These are phyloP conservation scores for Phytophthora foliorum DNA, from an alignment of 352 stramenopile species.

Conservation along the genomic window DNA sequence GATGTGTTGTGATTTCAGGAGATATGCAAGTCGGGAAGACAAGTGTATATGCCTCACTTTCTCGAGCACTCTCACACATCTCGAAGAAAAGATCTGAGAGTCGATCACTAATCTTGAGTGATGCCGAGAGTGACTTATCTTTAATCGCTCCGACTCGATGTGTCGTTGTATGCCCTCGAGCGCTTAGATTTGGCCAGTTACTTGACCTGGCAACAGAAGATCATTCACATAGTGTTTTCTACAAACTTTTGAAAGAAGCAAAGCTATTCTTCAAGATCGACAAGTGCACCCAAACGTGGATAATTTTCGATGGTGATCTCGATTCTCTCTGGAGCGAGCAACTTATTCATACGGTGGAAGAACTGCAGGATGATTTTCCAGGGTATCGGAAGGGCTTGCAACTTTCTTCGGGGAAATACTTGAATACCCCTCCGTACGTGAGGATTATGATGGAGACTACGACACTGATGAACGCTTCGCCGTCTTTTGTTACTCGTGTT, in stretches of 20 bases:
- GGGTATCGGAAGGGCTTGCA: conserved; percentile 40
- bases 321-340: conserved; percentile 55
- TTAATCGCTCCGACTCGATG: conserved; percentile 29
- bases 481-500: conserved; percentile 61
- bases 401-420: conserved; percentile 47
- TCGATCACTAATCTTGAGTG: neutral
- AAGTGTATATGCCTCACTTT: conserved; percentile 52
- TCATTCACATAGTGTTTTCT: conserved; percentile 44
- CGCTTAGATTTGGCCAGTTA: conserved; percentile 44
- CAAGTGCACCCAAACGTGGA: conserved; percentile 54
- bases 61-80: conserved; percentile 38
- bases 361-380: conserved; percentile 21
- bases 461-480: conserved; percentile 52
- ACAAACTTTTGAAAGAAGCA: conserved; percentile 54
- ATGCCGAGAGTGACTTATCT: neutral
- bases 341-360: conserved; percentile 49
- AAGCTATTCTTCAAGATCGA: conserved; percentile 38
- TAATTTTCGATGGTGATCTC: conserved; percentile 75
- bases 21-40: conserved; percentile 65
- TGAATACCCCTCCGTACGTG: conserved; percentile 47
- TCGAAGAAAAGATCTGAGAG: conserved; percentile 1
- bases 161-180: conserved; percentile 56
- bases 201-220: conserved; percentile 32
- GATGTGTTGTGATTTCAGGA: conserved; percentile 52
- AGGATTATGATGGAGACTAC: conserved; percentile 68